phyloP scores from a whole-genome alignment of 768 basidiomycete species.

The Lactarius sanguifluus region DNA sequence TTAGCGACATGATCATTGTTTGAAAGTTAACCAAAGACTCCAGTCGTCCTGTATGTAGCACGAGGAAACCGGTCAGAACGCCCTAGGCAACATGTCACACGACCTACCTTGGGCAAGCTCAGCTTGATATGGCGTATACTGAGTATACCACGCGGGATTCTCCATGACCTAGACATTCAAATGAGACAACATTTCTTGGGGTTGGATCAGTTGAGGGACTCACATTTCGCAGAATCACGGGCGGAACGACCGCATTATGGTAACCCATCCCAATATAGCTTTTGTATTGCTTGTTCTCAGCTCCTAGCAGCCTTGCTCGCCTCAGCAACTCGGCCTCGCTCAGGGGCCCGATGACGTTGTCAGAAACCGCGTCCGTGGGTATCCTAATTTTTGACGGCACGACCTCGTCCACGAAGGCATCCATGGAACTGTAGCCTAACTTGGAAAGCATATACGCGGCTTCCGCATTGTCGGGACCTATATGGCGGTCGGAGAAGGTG shows the following conservation, averaged over 20 bases:
- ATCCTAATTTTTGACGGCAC: conserved; percentile 83
- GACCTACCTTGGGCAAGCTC: conserved; percentile 93
- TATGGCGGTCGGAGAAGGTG: conserved; percentile 86
- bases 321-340: conserved; percentile 84
- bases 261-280: conserved; percentile 99
- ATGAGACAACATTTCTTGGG: background rate
- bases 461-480: conserved; percentile 88
- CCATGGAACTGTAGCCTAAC: conserved; percentile 85
- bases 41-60: conserved; percentile 71
- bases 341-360: conserved; percentile 67
- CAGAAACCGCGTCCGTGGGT: conserved; percentile 54
- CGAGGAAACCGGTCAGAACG: conserved; percentile 9
- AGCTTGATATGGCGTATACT: conserved; percentile 94
- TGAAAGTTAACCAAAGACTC: conserved; percentile 97
- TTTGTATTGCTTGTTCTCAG: conserved; percentile 76
- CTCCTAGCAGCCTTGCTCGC: conserved; percentile 75
- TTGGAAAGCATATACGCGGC: conserved; percentile 76
- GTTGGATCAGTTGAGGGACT: conserved; percentile 30
- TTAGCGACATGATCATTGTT: conserved; percentile 93
- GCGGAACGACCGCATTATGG: conserved; percentile 92
- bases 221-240: conserved; percentile 91
- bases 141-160: conserved; percentile 98
- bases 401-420: conserved; percentile 79
- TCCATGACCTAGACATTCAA: conserved; percentile 64
- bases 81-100: background rate